Conservation (phyloP, 129 eudicot genomes). For the Dittrichia graveolens region DNA sequence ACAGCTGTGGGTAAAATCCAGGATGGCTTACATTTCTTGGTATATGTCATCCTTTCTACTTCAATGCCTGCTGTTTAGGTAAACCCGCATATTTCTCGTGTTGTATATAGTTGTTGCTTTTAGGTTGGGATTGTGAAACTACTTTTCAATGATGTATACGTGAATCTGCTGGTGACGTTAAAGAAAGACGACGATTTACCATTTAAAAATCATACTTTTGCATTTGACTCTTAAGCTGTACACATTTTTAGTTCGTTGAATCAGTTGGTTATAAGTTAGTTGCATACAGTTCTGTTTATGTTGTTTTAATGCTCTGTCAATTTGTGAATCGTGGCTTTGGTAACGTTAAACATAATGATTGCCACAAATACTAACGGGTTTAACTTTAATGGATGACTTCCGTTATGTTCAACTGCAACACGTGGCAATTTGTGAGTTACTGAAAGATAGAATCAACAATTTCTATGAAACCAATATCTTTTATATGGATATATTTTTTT, state of each 20-base stretch:
- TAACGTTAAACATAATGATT: too few species aligned
- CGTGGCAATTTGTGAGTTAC: too few species aligned
- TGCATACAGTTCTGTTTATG: not conserved
- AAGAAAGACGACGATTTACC: slow-evolving; percentile 12
- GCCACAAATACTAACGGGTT: too few species aligned
- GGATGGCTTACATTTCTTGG: slow-evolving; percentile 79
- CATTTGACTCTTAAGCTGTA: slow-evolving; percentile 22
- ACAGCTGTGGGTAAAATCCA: slow-evolving; percentile 73
- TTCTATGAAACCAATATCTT: too few species aligned
- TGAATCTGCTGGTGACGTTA: slow-evolving; percentile 13
- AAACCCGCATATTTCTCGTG: slow-evolving; percentile 3
- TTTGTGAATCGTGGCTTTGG: not conserved
- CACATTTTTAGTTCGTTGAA: slow-evolving; percentile 14
- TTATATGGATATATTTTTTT: too few species aligned
- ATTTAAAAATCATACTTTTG: slow-evolving; percentile 19
- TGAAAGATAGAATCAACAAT: too few species aligned
- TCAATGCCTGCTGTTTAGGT: slow-evolving; percentile 73
- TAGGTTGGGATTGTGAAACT: slow-evolving; percentile 17
- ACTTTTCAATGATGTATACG: slow-evolving; percentile 27
- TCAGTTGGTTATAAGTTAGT: not conserved
- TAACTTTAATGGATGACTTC: too few species aligned
- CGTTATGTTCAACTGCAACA: too few species aligned
- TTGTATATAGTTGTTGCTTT: slow-evolving; percentile 48
- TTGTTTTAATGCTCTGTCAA: not conserved
- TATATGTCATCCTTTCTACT: slow-evolving; percentile 65